phyloP scores from a whole-genome alignment of 2,329 filamentous ascomycete genomes.

The Metarhizium rileyi region DNA sequence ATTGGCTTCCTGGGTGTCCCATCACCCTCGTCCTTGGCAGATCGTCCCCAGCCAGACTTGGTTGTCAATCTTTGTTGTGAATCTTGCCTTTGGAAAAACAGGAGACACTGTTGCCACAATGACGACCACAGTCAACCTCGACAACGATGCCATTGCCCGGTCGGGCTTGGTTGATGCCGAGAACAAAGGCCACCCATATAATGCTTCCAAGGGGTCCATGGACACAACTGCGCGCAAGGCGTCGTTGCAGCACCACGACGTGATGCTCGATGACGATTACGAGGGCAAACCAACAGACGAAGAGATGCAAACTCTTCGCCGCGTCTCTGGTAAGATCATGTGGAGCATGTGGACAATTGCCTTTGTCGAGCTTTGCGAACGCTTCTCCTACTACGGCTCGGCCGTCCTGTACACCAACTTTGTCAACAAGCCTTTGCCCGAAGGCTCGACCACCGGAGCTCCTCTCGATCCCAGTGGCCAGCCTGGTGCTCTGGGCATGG shows the following conservation, averaged over 20 bases:
- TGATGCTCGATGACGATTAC: conserved; percentile 17
- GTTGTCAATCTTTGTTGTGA: not conserved
- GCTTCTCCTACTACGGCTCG: conserved; percentile 69
- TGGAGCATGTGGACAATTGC: conserved; percentile 60
- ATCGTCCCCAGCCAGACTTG: not conserved
- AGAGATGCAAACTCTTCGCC: conserved; percentile 50
- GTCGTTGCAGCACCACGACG: conserved; percentile 10
- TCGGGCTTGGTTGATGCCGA: conserved; percentile 23
- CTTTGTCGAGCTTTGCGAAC: conserved; percentile 65
- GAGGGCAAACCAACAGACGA: conserved; percentile 47
- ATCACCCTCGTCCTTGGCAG: not conserved
- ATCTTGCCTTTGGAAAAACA: not conserved
- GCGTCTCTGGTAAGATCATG: conserved; percentile 54
- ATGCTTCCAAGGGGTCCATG: conserved; percentile 19
- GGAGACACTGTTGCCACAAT: conserved; percentile 14
- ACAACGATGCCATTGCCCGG: conserved; percentile 26
- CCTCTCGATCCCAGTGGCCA: conserved; percentile 22
- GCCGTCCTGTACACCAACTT: conserved; percentile 60
- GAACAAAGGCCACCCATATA: conserved; percentile 16
- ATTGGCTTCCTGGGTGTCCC: not conserved
- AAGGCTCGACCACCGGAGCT: conserved; percentile 44
- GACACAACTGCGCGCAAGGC: conserved; percentile 12
- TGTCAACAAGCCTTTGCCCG: conserved; percentile 45
- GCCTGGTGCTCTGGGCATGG: conserved; percentile 47
- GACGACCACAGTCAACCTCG: conserved; percentile 25